Evolutionary conservation across 176 grass and related monocot genomes (phyloP).

Genomic region (Musa beccarii): DNA sequence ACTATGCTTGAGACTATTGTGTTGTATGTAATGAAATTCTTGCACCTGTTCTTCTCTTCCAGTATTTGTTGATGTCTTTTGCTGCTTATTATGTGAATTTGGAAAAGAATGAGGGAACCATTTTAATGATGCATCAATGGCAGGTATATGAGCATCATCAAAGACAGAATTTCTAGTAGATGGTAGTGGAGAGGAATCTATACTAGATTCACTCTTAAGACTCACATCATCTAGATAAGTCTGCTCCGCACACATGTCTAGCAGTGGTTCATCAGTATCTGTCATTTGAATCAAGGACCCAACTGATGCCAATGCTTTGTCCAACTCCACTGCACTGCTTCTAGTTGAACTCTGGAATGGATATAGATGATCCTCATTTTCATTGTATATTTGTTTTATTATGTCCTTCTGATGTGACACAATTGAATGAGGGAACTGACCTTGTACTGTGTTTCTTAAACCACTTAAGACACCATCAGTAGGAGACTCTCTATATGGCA

Average conservation of each 20-base stretch:
- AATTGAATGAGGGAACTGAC: constrained; percentile 14
- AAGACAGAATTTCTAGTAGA: constrained; percentile 65
- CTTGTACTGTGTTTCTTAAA: constrained; percentile 15
- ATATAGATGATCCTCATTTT: constrained; percentile 24
- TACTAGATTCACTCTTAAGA: constrained; percentile 79
- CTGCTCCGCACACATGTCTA: constrained; percentile 34
- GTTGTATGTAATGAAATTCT: constrained; percentile 34
- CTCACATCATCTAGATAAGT: constrained; percentile 41
- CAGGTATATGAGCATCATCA: constrained; percentile 48
- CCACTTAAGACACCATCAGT: constrained; percentile 16
- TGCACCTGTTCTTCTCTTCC: constrained; percentile 22
- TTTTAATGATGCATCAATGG: constrained; percentile 30
- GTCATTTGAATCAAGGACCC: constrained; percentile 36
- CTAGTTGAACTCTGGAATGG: constrained; percentile 32
- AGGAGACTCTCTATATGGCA: constrained; percentile 17
- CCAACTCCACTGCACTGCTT: constrained; percentile 37
- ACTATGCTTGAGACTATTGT: constrained; percentile 27
- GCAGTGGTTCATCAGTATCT: constrained; percentile 33
- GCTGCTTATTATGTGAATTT: neutral
- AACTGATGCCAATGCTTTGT: constrained; percentile 25
- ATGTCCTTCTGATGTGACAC: constrained; percentile 13
- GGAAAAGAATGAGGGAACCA: constrained; percentile 29
- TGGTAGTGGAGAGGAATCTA: constrained; percentile 80
- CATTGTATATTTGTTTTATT: constrained; percentile 32
- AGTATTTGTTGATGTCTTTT: neutral